Conservation (phyloP, 148 eudicot genomes). For the Heliamphora exappendiculata region DNA sequence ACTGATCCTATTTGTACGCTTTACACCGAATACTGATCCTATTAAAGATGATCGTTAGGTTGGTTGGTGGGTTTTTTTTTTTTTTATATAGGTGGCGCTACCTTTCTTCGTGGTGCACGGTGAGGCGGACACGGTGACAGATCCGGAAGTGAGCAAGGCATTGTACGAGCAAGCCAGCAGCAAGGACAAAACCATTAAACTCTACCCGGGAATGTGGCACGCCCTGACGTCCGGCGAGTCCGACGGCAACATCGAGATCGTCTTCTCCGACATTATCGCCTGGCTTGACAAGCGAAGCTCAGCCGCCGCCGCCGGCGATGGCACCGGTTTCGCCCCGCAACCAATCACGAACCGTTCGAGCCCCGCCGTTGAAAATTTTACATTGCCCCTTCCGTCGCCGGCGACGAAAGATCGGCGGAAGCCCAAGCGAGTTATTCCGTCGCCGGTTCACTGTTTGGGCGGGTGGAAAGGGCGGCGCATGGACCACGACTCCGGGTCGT, state of each 20-base stretch:
- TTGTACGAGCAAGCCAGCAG: conserved; percentile 73
- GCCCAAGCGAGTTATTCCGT: conserved; percentile 26
- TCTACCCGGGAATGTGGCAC: conserved; percentile 97
- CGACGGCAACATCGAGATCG: conserved; percentile 64
- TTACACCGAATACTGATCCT: no score
- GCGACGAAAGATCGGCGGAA: conserved; percentile 9
- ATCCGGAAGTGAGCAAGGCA: conserved; percentile 93
- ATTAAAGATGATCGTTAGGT: no score
- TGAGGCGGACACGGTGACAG: conserved; percentile 88
- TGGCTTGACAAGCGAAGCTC: conserved; percentile 83
- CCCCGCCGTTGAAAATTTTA: conserved; percentile 16
- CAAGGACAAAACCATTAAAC: conserved; percentile 79
- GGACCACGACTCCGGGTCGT: conserved; percentile 65
- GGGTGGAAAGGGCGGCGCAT: conserved; percentile 69
- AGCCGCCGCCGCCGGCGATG: no score
- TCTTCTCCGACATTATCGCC: conserved; percentile 60
- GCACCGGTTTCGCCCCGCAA: not conserved
- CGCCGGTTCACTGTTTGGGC: conserved; percentile 56
- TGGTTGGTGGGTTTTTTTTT: no score
- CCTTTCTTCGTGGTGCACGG: conserved; percentile 95
- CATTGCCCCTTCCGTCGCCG: conserved; percentile 22
- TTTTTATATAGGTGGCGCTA: conserved; percentile 68
- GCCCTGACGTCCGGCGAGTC: conserved; percentile 89
- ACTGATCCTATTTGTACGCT: no score
- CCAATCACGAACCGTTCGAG: not conserved